phyloP scores from a whole-genome alignment of 2,329 filamentous ascomycete species.

The Fusarium albidum region DNA sequence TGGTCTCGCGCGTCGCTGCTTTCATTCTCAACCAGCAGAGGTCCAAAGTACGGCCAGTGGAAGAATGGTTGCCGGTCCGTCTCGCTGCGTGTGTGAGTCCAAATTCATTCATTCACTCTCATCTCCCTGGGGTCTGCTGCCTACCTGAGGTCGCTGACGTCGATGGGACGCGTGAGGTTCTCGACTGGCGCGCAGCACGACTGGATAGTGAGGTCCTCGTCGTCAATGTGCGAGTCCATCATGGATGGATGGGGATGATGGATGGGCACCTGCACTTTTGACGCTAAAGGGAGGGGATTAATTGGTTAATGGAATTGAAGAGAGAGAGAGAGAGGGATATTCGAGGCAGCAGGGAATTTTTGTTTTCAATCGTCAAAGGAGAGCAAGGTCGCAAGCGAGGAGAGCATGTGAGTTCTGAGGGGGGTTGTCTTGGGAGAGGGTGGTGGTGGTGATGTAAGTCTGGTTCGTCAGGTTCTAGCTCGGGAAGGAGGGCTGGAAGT shows the following conservation, averaged over 20 bases:
- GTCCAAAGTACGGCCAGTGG: conserved; percentile 66
- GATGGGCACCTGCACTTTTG: too few species aligned
- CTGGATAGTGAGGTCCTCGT: conserved; percentile 45
- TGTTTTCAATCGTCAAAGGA: background rate
- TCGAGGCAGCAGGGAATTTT: background rate
- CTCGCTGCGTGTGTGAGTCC: conserved; percentile 6
- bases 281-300: conserved; percentile 17
- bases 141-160: conserved; percentile 53
- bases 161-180: conserved; percentile 52
- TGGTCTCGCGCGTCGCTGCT: conserved; percentile 79
- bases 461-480: conserved; percentile 18
- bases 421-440: conserved; percentile 3
- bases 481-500: conserved; percentile 3
- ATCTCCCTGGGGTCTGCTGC: background rate
- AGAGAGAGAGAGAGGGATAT: background rate
- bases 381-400: background rate
- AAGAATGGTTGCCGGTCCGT: conserved; percentile 15
- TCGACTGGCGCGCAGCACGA: conserved; percentile 51
- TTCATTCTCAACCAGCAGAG: conserved; percentile 77
- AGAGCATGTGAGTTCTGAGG: conserved; percentile 20
- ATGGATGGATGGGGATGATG: too few species aligned
- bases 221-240: conserved; percentile 36
- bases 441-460: conserved; percentile 5
- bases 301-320: conserved; percentile 19
- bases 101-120: background rate